phyloP scores from a whole-genome alignment of 805 yeast species.

The Cyberlindnera euphorbiae region DNA sequence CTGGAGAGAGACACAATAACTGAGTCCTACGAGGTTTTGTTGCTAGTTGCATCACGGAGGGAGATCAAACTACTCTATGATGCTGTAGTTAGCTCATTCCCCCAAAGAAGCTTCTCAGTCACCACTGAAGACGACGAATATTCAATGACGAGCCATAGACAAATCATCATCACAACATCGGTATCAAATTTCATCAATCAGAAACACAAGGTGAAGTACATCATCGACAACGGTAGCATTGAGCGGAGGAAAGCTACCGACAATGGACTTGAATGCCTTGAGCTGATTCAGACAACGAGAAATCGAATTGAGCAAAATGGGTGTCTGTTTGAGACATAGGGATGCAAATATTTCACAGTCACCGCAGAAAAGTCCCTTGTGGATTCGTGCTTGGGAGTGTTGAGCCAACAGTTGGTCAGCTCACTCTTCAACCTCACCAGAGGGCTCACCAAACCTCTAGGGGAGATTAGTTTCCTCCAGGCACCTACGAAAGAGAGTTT shows the following conservation, averaged over 20 bases:
- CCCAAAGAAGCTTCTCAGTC: constrained; percentile 3
- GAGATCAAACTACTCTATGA: constrained; percentile 1
- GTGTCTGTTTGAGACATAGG: constrained; percentile 3
- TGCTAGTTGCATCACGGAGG: constrained; percentile 3
- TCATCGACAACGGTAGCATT: constrained; percentile 10
- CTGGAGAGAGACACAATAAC: constrained; percentile 3
- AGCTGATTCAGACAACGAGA: neutral
- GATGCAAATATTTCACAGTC: constrained; percentile 11
- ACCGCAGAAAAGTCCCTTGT: neutral
- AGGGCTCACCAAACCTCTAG: too few relatives aligned
- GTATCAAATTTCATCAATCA: neutral
- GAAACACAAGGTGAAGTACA: constrained; percentile 12
- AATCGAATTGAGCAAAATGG: constrained; percentile 3
- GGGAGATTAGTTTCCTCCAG: constrained; percentile 2
- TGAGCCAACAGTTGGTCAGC: too few relatives aligned
- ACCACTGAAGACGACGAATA: constrained; percentile 8
- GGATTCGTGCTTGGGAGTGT: too few relatives aligned
- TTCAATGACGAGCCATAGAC: constrained; percentile 4
- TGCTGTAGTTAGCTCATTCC: neutral
- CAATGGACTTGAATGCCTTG: constrained; percentile 7
- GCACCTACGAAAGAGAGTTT: constrained; percentile 5
- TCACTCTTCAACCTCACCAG: too few relatives aligned
- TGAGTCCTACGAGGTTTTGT: constrained; percentile 8
- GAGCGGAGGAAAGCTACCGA: constrained; percentile 1
- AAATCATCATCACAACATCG: constrained; percentile 1